Base-by-base conservation (phyloP, 2,329 filamentous ascomycete species). In the Colletotrichum sp. region DNA sequence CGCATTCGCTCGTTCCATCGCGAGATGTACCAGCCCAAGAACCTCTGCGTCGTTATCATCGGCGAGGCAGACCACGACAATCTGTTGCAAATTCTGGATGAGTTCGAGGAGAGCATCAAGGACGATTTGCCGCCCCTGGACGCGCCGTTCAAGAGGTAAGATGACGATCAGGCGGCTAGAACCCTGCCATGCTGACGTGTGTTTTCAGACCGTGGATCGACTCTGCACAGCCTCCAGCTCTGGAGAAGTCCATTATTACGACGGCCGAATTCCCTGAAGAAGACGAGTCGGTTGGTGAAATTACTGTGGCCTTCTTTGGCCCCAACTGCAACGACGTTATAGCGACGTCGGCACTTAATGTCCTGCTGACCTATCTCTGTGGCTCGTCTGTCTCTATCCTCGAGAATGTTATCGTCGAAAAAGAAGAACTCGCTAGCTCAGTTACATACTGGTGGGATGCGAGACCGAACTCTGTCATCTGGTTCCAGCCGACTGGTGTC, bases 1-100 rank as follows among this genome's bases (percentile, higher is more conserved):
- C 93, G 96, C 52, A 99, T 99, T 79, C 93, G 97, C n/a, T 92
- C 93, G 74, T 99, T 99, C 81, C 97, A 99, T 84, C 93, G 93
- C 77, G 94, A 96, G 78, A 99, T 99, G 96, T 99, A 99, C 82
- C 96, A 99, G 83, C 97, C 97, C 5, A 96, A 96, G 83, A 99
- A 99, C 81, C 88, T 99, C 75, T 98, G 96, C 78, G 87, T 99
- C 32, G 91, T 98, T 30, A 92, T 99, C 75, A 94, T 98, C n/a
- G 97, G 97, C 58, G 96, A 98, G 84, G 92, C 98, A 3, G 93
- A 98, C 81, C 95, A 98, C 82, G 86, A 91, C 0, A 90, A 98
- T 80, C 90, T 99, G 74, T 87, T 99, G 26, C 86, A 93, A 36
- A 95, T 98, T 63, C 86, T 99, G 38, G 95, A 98, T 80, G 88